Evolutionary conservation across 257 asterid genomes (phyloP).

Genomic region (Pogostemon cablin): DNA sequence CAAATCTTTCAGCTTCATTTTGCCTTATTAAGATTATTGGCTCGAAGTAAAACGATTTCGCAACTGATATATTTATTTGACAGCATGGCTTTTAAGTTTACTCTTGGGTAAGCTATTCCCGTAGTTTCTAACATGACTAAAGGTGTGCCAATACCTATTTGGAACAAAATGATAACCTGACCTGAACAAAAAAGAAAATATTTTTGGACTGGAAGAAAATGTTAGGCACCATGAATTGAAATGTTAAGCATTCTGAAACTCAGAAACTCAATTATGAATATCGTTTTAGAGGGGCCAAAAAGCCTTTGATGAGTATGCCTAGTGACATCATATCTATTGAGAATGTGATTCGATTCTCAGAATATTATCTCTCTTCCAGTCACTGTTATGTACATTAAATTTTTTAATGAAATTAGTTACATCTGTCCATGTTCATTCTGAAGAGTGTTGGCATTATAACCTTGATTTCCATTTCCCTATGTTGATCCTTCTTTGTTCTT

Average conservation of each 20-base stretch:
- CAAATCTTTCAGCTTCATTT: slow-evolving; percentile 4
- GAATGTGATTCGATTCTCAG: background rate
- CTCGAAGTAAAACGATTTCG: background rate
- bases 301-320: background rate
- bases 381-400: background rate
- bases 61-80: background rate
- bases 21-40: background rate
- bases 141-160: background rate
- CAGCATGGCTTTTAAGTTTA: background rate
- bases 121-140: background rate
- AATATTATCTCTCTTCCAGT: background rate
- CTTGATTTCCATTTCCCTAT: background rate
- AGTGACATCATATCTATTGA: background rate
- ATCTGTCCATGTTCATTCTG: background rate
- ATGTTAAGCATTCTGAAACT: background rate
- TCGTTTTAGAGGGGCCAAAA: background rate
- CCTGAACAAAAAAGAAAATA: background rate
- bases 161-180: background rate
- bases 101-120: background rate
- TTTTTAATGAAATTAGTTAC: background rate
- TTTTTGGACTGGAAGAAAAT: background rate
- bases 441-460: background rate
- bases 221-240: background rate
- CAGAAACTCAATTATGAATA: background rate
- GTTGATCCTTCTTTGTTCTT: background rate